Base-by-base conservation (phyloP, 768 basidiomycete genomes). In the Russula compacta region DNA sequence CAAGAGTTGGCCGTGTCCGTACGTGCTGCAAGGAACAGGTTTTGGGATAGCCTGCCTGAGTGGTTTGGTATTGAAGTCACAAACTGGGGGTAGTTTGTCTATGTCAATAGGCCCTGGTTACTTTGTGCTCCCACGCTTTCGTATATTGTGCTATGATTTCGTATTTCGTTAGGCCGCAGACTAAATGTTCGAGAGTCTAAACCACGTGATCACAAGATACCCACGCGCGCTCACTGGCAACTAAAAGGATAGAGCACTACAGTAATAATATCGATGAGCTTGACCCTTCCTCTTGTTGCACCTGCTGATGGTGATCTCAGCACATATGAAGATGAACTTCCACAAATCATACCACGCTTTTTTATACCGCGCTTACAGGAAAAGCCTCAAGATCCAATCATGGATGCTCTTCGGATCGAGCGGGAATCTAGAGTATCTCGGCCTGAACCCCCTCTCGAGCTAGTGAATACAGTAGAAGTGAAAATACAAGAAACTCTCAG, bases 341-440 rank as follows among this genome's bases (percentile, higher is more conserved):
- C 59, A 11, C 53, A 33, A 6, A 19, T 71, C 6, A 46, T 58
- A 4, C 65, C 69, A 0, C 70, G 62, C 14, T 89, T 90, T 71
- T 83, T 79, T 58, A 75, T 89, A n/a, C 84, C 87, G 10, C 71
- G 66, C n/a, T 72, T 92, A 48, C 73, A 77, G n/a, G 80, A 89
- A 60, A 82, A 80, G 64, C 88, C 89, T 3, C 89, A 90, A 68
- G 84, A 92, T 69, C 89, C 88, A 2, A 88, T 90, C 64, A 74
- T 90, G 71, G 83, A 86, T 46, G 73, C 77, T 17, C 63, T 88
- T 24, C 77, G 76, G 36, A 64, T 72, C 39, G 53, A 60, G 48
- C 59, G 54, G 33, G 48, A 64, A 39, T 58, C 36, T 42, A 36
- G 32, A 24, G 19, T 33, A 43, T 44, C 46, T 21, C 21, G 17